Percentiles rank a stretch among this genome's conserved stretches.
Evolutionary conservation across 2,329 filamentous ascomycete genomes (phyloP).

Genomic region (Leptographium procerum): DNA sequence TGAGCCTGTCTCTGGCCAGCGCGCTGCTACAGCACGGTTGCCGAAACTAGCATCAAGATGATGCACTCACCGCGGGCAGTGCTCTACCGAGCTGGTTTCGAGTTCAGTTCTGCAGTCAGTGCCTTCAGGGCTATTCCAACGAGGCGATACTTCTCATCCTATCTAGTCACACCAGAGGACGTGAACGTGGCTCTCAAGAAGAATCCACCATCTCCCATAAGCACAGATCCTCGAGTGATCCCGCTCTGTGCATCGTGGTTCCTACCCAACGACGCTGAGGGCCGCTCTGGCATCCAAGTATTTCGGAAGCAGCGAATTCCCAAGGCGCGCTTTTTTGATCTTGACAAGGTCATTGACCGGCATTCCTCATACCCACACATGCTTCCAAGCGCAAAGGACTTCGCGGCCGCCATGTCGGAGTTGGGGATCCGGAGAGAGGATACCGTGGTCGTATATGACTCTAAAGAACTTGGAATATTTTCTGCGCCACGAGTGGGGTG

Average conservation of each 20-base stretch:
- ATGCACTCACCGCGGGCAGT: constrained; percentile 29
- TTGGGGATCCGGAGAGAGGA: constrained; percentile 82
- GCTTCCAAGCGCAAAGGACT: constrained; percentile 71
- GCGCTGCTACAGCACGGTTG: background rate
- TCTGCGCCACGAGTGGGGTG: constrained; percentile 87
- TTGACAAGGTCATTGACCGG: constrained; percentile 83
- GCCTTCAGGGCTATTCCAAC: constrained; percentile 16
- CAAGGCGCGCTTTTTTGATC: constrained; percentile 86
- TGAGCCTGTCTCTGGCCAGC: background rate
- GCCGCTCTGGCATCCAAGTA: constrained; percentile 65
- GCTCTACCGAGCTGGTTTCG: constrained; percentile 25
- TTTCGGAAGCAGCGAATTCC: constrained; percentile 80
- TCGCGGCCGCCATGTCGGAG: constrained; percentile 78
- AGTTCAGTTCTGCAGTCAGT: constrained; percentile 19
- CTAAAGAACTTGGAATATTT: constrained; percentile 83
- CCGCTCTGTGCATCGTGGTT: constrained; percentile 94
- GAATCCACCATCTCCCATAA: constrained; percentile 69
- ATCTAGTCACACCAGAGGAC: constrained; percentile 76
- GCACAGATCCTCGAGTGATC: constrained; percentile 71
- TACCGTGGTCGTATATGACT: constrained; percentile 87
- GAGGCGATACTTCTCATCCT: constrained; percentile 57
- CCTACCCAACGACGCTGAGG: constrained; percentile 67
- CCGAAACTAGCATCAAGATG: background rate
- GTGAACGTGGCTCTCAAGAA: constrained; percentile 71
- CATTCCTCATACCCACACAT: constrained; percentile 91